These are phyloP conservation scores for Pseudovirgaria hyperparasitica DNA, from an alignment of 2,329 filamentous ascomycete genomes.

Conservation along the genomic window DNA sequence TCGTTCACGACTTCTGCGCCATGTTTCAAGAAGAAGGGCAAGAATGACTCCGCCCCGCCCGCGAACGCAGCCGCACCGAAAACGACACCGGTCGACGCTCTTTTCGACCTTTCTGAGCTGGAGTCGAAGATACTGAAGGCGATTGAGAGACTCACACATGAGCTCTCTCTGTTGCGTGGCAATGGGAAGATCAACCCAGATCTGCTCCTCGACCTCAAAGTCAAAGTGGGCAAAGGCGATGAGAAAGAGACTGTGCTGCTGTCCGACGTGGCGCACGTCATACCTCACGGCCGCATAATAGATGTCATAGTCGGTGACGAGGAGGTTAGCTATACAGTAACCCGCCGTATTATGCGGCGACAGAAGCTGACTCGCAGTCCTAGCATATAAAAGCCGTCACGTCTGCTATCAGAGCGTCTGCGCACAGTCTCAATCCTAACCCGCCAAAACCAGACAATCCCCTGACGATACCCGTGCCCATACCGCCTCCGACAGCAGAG, in stretches of 20 bases:
- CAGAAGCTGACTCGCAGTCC: too few species aligned
- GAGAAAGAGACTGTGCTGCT: constrained; percentile 41
- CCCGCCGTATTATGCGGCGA: not conserved
- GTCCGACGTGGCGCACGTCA: constrained; percentile 52
- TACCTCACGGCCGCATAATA: constrained; percentile 49
- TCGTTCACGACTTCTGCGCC: too few species aligned
- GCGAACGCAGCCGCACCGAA: constrained; percentile 9
- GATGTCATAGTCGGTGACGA: constrained; percentile 53
- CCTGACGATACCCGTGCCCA: constrained; percentile 39
- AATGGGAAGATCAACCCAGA: constrained; percentile 52
- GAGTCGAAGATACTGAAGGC: constrained; percentile 42
- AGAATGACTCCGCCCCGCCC: constrained; percentile 22
- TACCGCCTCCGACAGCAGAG: constrained; percentile 46
- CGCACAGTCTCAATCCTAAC: constrained; percentile 38
- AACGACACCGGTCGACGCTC: constrained; percentile 35
- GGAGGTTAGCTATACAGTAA: constrained; percentile 31
- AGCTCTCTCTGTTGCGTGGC: constrained; percentile 48
- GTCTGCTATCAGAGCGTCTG: constrained; percentile 38
- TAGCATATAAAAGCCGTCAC: constrained; percentile 44
- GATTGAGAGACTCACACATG: constrained; percentile 44
- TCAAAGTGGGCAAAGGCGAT: constrained; percentile 38
- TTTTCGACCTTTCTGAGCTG: constrained; percentile 47
- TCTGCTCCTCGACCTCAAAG: constrained; percentile 46
- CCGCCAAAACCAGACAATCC: constrained; percentile 36
- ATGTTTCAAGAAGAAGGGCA: too few species aligned